Evolutionary conservation across 306 rosid genomes (phyloP).

Genomic region (Alnus rubra): DNA sequence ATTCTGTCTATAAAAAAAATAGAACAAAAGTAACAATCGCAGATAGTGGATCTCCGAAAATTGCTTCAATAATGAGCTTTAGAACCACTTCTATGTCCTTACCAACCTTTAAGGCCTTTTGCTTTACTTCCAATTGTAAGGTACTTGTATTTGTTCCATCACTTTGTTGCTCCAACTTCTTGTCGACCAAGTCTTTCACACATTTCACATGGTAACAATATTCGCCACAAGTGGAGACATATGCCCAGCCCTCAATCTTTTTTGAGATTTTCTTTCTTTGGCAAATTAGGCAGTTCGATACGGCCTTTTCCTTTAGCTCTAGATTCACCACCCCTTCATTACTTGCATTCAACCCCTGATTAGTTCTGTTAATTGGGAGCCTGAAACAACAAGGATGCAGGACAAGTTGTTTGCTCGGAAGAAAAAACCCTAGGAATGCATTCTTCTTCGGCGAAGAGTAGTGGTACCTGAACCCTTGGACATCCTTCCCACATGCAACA

Average conservation of each 20-base stretch:
- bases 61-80: no score
- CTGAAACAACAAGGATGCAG: conserved; percentile 1
- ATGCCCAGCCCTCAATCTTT: not conserved
- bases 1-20: no score
- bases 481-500: not conserved
- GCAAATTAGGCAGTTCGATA: not conserved
- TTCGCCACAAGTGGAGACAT: not conserved
- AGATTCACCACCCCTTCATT: not conserved
- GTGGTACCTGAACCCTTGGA: not conserved
- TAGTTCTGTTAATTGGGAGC: not conserved
- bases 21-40: no score
- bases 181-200: not conserved
- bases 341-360: no score
- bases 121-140: not conserved
- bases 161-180: not conserved
- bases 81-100: no score
- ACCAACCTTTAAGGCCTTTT: no score
- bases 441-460: no score
- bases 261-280: not conserved
- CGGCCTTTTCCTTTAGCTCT: not conserved
- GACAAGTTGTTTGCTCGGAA: not conserved
- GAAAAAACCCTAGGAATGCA: no score
- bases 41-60: no score
- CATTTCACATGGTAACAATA: not conserved
- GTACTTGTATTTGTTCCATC: not conserved